These are phyloP conservation scores for Saccharomyces hybrid DNA, from an alignment of 1,139 yeast species.

Conservation along the genomic window DNA sequence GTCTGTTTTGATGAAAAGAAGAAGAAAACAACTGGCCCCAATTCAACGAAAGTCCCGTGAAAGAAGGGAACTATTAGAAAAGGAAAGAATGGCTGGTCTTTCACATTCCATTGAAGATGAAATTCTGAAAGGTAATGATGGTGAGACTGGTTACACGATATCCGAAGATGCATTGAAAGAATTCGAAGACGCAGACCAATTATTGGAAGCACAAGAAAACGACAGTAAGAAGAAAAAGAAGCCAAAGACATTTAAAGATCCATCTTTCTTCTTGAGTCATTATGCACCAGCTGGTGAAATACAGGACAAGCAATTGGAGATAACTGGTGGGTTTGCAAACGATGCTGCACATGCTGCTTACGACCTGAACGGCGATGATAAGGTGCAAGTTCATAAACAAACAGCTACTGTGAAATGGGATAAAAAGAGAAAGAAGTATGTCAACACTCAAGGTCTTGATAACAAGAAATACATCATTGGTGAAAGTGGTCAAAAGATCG, in stretches of 20 bases:
- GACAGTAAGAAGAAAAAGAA: slow-evolving; percentile 28
- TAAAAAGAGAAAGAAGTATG: slow-evolving; percentile 83
- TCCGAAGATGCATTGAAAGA: slow-evolving; percentile 47
- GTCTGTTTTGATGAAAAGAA: slow-evolving; percentile 73
- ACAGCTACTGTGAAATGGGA: slow-evolving; percentile 87
- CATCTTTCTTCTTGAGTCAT: slow-evolving; percentile 79
- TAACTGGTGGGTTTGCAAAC: slow-evolving; percentile 61
- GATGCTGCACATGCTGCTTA: slow-evolving; percentile 81
- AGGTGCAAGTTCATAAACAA: slow-evolving; percentile 50
- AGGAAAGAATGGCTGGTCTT: slow-evolving; percentile 70
- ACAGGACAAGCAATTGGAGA: slow-evolving; percentile 73
- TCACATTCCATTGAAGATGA: slow-evolving; percentile 69
- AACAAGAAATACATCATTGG: slow-evolving; percentile 79
- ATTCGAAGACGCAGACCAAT: slow-evolving; percentile 58
- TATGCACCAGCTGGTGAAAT: slow-evolving; percentile 76
- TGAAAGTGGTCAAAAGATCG: slow-evolving; percentile 88
- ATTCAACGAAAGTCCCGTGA: slow-evolving; percentile 73
- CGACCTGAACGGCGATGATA: slow-evolving; percentile 78
- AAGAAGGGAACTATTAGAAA: slow-evolving; percentile 57
- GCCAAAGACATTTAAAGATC: slow-evolving; percentile 55
- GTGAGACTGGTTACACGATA: slow-evolving; percentile 51
- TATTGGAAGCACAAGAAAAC: slow-evolving; percentile 33
- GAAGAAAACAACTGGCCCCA: slow-evolving; percentile 85
- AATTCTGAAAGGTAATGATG: slow-evolving; percentile 44
- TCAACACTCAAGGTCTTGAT: slow-evolving; percentile 72